Evolutionary conservation across 257 asterid genomes (phyloP).

Genomic region (Solanum boliviense): DNA sequence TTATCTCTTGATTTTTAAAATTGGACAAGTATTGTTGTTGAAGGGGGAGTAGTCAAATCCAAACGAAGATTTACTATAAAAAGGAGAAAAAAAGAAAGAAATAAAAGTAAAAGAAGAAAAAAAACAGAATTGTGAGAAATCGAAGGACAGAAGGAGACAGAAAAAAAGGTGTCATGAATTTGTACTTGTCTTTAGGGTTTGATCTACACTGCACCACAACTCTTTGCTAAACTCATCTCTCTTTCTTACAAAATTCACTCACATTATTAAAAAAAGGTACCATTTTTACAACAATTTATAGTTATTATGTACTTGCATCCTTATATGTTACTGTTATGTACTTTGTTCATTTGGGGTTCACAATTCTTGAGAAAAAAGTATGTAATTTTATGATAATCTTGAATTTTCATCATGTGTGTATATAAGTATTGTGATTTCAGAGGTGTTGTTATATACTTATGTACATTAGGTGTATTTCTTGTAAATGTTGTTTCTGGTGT

Average conservation of each 20-base stretch:
- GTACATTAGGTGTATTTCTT: constrained; percentile 14
- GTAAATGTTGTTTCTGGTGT: constrained; percentile 22
- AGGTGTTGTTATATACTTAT: constrained; percentile 3
- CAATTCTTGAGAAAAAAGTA: not conserved
- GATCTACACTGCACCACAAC: constrained; percentile 16
- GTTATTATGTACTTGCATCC: not conserved
- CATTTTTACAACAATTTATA: not conserved
- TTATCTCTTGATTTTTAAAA: too few species aligned
- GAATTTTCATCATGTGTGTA: constrained; percentile 6
- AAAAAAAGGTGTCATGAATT: not conserved
- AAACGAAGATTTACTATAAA: not conserved
- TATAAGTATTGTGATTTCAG: constrained; percentile 23
- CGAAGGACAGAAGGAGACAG: not conserved
- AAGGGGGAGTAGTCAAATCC: not conserved
- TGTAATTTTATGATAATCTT: constrained; percentile 13
- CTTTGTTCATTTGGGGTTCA: not conserved
- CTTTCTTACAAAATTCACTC: not conserved
- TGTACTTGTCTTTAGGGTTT: constrained; percentile 24
- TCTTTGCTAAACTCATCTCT: not conserved
- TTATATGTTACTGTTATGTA: not conserved
- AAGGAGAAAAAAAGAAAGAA: not conserved
- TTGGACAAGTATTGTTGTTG: too few species aligned
- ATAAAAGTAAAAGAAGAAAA: not conserved
- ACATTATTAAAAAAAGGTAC: constrained; percentile 3
- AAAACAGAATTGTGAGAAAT: not conserved